These are phyloP conservation scores for Fomitopsis pinicola DNA, from an alignment of 1,284 basidiomycete genomes.

Conservation along the genomic window DNA sequence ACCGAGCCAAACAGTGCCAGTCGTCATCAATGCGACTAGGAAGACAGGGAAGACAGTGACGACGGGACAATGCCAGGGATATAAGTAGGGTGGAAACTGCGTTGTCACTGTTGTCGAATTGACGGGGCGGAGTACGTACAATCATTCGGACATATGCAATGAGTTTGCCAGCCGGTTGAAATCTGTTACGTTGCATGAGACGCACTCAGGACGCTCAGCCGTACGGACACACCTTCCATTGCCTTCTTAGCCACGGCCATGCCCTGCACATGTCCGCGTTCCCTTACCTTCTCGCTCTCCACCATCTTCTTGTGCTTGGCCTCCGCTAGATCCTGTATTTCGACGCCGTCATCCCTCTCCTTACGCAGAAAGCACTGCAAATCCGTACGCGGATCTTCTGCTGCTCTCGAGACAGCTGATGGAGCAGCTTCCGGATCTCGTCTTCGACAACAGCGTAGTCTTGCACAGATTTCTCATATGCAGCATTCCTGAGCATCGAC, in stretches of 20 bases:
- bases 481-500: slow-evolving; percentile 12
- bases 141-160: neutral
- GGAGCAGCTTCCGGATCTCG: slow-evolving; percentile 22
- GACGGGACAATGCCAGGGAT: too few species aligned
- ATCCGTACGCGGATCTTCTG: slow-evolving; percentile 15
- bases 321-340: slow-evolving; percentile 13
- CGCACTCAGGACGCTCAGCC: neutral
- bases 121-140: too few species aligned
- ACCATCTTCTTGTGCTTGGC: slow-evolving; percentile 12
- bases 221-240: slow-evolving; percentile 20
- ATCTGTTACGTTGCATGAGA: slow-evolving; percentile 4
- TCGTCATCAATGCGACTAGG: too few species aligned
- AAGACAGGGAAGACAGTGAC: too few species aligned
- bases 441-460: slow-evolving; percentile 24
- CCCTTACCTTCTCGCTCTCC: slow-evolving; percentile 18
- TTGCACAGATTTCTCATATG: slow-evolving; percentile 23
- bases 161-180: slow-evolving; percentile 5
- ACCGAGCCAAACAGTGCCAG: too few species aligned
- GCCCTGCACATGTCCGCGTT: slow-evolving; percentile 24
- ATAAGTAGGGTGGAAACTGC: too few species aligned
- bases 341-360: neutral
- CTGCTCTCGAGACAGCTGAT: slow-evolving; percentile 18
- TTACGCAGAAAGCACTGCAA: neutral
- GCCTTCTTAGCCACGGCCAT: slow-evolving; percentile 28
- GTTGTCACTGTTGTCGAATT: too few species aligned